These are phyloP conservation scores for Cylindrotheca closterium DNA, from an alignment of 108 stramenopile species.

Conservation along the genomic window DNA sequence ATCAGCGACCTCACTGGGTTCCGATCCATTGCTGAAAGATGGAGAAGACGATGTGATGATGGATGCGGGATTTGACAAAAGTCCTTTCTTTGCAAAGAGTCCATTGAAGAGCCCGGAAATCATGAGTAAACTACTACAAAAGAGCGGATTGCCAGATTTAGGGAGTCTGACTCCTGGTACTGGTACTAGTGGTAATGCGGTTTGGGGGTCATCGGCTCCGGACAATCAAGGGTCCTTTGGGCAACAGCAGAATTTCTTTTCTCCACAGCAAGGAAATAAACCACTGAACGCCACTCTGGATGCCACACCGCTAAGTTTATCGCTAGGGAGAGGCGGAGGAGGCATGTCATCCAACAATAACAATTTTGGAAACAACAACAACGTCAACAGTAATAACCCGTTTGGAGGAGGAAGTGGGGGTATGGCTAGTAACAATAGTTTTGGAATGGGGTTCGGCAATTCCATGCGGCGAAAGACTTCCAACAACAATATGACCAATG, in stretches of 20 bases:
- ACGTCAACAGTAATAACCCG: not conserved
- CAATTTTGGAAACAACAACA: not conserved
- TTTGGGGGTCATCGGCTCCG: not conserved
- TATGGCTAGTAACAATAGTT: not conserved
- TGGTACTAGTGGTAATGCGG: not conserved
- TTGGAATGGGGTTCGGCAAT: too few relatives aligned
- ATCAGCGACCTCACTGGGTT: not conserved
- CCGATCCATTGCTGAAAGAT: not conserved
- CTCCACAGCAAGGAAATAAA: not conserved
- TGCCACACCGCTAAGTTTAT: slow-evolving; percentile 19
- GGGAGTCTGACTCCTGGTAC: too few relatives aligned
- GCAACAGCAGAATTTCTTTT: not conserved
- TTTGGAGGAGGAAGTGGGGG: not conserved
- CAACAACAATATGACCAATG: slow-evolving; percentile 4
- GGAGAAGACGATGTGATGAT: not conserved
- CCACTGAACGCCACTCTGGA: slow-evolving; percentile 5
- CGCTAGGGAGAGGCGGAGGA: slow-evolving; percentile 6
- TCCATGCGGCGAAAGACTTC: slow-evolving; percentile 11
- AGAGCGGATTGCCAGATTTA: not conserved
- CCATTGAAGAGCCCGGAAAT: not conserved
- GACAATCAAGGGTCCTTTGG: not conserved
- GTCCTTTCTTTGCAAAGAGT: not conserved
- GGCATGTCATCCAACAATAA: not conserved
- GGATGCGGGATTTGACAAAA: not conserved
- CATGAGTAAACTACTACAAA: not conserved